Percentiles rank a stretch among this genome's conserved stretches.
Evolutionary conservation across 306 rosid genomes (phyloP).

Genomic region (Luffa acutangula): DNA sequence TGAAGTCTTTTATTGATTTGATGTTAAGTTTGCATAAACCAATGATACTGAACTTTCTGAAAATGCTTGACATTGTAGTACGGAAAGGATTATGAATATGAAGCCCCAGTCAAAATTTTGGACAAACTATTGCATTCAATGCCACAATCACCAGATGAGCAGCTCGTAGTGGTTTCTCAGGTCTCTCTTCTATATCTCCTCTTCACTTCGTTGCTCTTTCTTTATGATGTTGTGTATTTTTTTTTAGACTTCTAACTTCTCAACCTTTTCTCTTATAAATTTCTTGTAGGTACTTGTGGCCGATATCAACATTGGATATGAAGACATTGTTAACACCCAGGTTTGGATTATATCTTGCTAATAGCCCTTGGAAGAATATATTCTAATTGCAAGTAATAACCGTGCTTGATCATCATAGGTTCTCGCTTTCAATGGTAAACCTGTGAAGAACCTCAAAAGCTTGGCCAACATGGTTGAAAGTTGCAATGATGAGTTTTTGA

Average conservation of each 20-base stretch:
- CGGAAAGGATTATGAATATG: conserved; percentile 84
- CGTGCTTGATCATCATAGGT: conserved; percentile 26
- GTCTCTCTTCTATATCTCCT: conserved; percentile 22
- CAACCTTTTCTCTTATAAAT: conserved; percentile 6
- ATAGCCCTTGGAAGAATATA: background rate
- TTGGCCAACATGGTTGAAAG: conserved; percentile 85
- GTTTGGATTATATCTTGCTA: conserved; percentile 22
- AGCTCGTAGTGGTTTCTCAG: conserved; percentile 91
- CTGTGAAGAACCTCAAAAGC: conserved; percentile 75
- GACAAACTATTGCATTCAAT: conserved; percentile 79
- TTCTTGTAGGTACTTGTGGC: conserved; percentile 82
- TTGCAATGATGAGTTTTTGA: conserved; percentile 65
- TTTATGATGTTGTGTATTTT: background rate
- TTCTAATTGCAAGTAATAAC: background rate
- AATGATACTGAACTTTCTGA: background rate
- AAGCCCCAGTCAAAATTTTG: conserved; percentile 93
- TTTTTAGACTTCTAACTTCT: background rate
- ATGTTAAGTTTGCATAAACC: background rate
- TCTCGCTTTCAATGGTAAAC: conserved; percentile 75
- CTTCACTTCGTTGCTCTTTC: background rate
- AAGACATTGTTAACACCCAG: conserved; percentile 90
- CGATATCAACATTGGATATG: conserved; percentile 90
- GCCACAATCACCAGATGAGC: conserved; percentile 81
- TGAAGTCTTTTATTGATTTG: background rate
- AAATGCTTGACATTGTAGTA: conserved; percentile 38